Evolutionary conservation across 148 eudicot genomes (phyloP).

Genomic region (Pouteria glomerata): DNA sequence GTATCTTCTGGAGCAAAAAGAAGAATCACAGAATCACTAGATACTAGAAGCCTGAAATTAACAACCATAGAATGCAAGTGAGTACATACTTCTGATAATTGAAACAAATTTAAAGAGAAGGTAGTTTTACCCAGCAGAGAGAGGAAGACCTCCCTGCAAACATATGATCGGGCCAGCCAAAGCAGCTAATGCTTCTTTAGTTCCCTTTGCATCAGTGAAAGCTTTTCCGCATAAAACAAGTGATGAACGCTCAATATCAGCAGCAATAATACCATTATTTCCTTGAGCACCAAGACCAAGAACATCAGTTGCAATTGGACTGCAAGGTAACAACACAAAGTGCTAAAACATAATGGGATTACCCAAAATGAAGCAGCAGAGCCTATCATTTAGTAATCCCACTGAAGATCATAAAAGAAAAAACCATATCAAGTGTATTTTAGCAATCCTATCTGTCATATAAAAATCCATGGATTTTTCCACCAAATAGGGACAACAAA

Average conservation of each 20-base stretch:
- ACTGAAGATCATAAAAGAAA: constrained; percentile 1
- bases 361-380: background rate
- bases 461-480: background rate
- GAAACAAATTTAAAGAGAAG: background rate
- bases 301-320: constrained; percentile 20
- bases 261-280: constrained; percentile 21
- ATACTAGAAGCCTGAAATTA: constrained; percentile 21
- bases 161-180: constrained; percentile 23
- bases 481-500: background rate
- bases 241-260: constrained; percentile 25
- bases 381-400: background rate
- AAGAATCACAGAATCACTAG: constrained; percentile 17
- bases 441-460: background rate
- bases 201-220: constrained; percentile 25
- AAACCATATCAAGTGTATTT: background rate
- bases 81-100: background rate
- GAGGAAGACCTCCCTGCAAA: constrained; percentile 26
- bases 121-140: constrained; percentile 20
- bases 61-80: constrained; percentile 1
- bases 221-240: constrained; percentile 27
- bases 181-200: constrained; percentile 17
- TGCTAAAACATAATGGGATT: background rate
- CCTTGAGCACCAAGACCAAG: constrained; percentile 27
- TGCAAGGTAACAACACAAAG: constrained; percentile 3
- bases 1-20: constrained; percentile 22